Conservation (phyloP, 306 rosid genomes). For the Cercis canadensis region DNA sequence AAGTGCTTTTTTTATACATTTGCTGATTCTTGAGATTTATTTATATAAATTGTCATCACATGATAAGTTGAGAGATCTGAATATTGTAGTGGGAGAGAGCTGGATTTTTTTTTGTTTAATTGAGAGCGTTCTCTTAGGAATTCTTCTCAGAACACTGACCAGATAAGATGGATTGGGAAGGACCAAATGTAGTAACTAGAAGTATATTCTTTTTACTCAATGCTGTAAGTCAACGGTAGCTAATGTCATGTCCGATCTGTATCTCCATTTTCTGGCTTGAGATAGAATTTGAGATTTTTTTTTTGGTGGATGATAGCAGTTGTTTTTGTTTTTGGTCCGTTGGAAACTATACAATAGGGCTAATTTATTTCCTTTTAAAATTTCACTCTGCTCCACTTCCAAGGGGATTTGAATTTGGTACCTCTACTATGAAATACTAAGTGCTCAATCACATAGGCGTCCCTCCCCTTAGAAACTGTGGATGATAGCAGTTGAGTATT, state of each 20-base stretch:
- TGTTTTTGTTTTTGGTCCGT: background rate
- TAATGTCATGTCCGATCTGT: constrained; percentile 37
- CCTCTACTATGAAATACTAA: no score
- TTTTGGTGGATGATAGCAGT: constrained; percentile 28
- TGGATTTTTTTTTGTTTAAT: constrained; percentile 39
- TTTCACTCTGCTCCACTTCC: no score
- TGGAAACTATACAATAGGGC: no score
- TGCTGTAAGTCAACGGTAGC: constrained; percentile 55
- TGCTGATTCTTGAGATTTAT: constrained; percentile 54
- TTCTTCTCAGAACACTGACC: constrained; percentile 47
- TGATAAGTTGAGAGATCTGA: constrained; percentile 46
- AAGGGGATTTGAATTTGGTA: no score
- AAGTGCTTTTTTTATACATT: constrained; percentile 42
- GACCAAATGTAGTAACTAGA: constrained; percentile 64
- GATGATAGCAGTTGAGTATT: no score
- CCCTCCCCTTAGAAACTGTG: no score
- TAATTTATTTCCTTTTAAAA: no score
- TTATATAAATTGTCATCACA: constrained; percentile 42
- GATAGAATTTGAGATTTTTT: constrained; percentile 42
- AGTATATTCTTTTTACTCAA: constrained; percentile 53
- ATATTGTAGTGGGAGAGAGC: constrained; percentile 51
- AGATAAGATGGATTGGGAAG: constrained; percentile 48
- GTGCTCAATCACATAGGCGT: no score
- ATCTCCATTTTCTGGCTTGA: constrained; percentile 41
- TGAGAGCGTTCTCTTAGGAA: constrained; percentile 47